Evolutionary conservation across 768 basidiomycete genomes (phyloP), one percentile per base, ranked within the genome.

Genomic region (Leccinum broughii): DNA sequence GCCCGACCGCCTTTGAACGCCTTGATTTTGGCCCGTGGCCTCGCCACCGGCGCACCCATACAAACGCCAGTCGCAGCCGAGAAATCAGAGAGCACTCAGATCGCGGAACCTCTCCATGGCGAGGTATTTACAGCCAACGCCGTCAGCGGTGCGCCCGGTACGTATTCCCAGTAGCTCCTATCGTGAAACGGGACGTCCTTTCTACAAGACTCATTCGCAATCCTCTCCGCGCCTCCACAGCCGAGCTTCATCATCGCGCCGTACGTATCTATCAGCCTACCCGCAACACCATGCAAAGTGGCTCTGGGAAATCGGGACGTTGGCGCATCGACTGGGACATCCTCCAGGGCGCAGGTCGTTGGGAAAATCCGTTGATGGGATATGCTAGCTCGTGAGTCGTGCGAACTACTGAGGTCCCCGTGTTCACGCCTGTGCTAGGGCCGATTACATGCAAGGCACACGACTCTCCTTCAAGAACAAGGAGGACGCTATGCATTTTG

Each of bases 361-460:
- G 96, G 96, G 95, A 98, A 82, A 99, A 98, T 71, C 93, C 93
- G 4, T 74, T 99, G 65, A 99, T 98, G 93, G 96, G 96, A 49
- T 99, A 85, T 81, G 95, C 95, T 0, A 92, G 89, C 78, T 94
- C 93, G 91, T 95, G 72, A 76, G 91, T 83, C 13, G n/a, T 58
- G 26, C 6, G 34, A 37, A 35, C 30, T 14, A 55, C 52, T 17
- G 30, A 4, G 64, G 56, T 39, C 35, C 4, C 13, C 17, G 26
- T 49, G 50, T 61, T 35, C 17, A 66, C 30, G 2, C 35, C 24
- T 34, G 48, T 20, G 17, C 62, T 51, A 93, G 93, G 63, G 95
- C 93, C 59, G 95, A 98, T 75, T 98, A 97, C 75, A 90, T 96
- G 89, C 95, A 98, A 72, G 93, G 90, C 20, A 92, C 92, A 4